Evolutionary conservation across 805 yeast genomes (phyloP).

Genomic region (Yamadazyma olivae): DNA sequence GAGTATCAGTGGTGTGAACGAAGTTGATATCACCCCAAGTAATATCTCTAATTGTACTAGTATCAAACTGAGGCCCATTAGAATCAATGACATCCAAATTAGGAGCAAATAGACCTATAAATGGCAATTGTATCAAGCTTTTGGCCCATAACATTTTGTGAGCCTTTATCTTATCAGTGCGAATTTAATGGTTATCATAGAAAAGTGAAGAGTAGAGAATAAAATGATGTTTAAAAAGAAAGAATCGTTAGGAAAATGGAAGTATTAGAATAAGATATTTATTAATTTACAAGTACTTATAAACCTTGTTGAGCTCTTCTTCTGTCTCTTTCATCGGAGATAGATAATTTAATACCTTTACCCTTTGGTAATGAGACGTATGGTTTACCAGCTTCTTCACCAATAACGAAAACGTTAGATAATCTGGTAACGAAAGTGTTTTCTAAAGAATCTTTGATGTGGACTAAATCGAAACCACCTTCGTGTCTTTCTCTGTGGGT

Average conservation of each 20-base stretch:
- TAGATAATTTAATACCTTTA: constrained; percentile 42
- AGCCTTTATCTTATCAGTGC: no score
- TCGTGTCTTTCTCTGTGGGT: constrained; percentile 43
- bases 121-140: constrained; percentile 1
- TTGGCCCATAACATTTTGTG: constrained; percentile 1
- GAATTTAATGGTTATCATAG: no score
- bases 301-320: constrained; percentile 37
- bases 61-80: not conserved
- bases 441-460: constrained; percentile 39
- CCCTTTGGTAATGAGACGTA: constrained; percentile 42
- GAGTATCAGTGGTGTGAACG: constrained; percentile 94
- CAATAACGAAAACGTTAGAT: constrained; percentile 39
- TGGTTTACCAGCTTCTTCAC: constrained; percentile 41
- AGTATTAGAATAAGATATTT: no score
- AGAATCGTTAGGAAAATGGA: no score
- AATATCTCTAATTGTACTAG: constrained; percentile 39
- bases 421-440: constrained; percentile 43
- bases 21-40: constrained; percentile 75
- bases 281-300: constrained; percentile 8
- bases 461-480: constrained; percentile 43
- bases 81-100: no score
- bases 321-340: constrained; percentile 44
- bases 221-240: no score
- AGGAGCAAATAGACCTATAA: not conserved
- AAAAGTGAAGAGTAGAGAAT: no score